These are phyloP conservation scores for Talaromyces proteolyticus DNA, from an alignment of 495 filamentous ascomycete species.

Conservation along the genomic window DNA sequence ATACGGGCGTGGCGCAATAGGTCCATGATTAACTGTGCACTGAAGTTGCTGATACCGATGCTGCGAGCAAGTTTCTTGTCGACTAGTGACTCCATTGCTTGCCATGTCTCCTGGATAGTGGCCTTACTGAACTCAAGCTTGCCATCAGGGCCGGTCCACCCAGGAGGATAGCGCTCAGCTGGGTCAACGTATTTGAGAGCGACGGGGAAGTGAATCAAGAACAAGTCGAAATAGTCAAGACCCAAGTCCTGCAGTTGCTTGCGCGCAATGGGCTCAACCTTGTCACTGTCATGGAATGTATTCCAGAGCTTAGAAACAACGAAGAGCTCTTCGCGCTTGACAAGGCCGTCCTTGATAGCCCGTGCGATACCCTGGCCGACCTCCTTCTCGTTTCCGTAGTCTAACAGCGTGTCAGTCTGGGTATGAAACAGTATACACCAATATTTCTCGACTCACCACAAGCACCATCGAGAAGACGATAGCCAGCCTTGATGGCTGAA, in stretches of 20 bases:
- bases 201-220: constrained; percentile 78
- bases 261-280: constrained; percentile 64
- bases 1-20: constrained; percentile 78
- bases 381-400: constrained; percentile 87
- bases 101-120: constrained; percentile 83
- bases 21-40: constrained; percentile 74
- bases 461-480: constrained; percentile 82
- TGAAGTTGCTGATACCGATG: constrained; percentile 91
- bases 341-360: constrained; percentile 79
- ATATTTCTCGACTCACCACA: constrained; percentile 53
- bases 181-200: constrained; percentile 77
- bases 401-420: constrained; percentile 33
- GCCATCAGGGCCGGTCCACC: constrained; percentile 62
- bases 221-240: constrained; percentile 81
- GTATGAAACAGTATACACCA: background rate
- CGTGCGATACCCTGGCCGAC: constrained; percentile 78
- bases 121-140: constrained; percentile 58
- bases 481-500: constrained; percentile 83
- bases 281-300: constrained; percentile 71
- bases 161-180: constrained; percentile 69
- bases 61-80: constrained; percentile 60
- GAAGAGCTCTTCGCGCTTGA: constrained; percentile 85
- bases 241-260: constrained; percentile 77
- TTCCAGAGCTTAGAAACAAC: constrained; percentile 93
- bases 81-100: constrained; percentile 75